Base-by-base conservation (phyloP, 148 eudicot species). In the Nyssa sinensis region DNA sequence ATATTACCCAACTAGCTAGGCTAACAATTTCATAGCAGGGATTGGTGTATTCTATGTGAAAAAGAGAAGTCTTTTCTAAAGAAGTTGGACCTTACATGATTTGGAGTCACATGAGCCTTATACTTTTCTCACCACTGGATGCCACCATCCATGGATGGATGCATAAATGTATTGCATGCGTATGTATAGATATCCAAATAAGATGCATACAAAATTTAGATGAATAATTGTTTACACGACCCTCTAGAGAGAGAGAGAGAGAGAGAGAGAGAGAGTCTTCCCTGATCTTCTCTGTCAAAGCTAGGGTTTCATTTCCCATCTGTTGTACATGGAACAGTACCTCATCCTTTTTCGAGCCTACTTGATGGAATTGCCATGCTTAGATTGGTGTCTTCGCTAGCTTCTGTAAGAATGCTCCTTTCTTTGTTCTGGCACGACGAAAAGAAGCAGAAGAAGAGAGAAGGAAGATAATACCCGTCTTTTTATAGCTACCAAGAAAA, bases 251-350 rank as follows among this genome's bases (percentile, higher is more conserved):
- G 75, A 71, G 69, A 62, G 71, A 81, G 81, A 12, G 62, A 66
- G 71, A 74, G 75, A 67, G 75, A 71, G 69, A 62, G 71, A 81
- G 81, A 75, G 83, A 83, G 81, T 49, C 29, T 61, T 72, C 66
- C 47, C 16, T 19, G 21, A 47, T 29, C 29, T 39, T 71, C 69
- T 53, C 51, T 74, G 55, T 60, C 78, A 55, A 70, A 58, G 73
- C 82, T 81, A 73, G 78, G 84, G 84, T 81, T 82, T 60, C 58
- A 75, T 55, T 76, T 75, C 72, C 74, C 32, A 55, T 68, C 59
- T 69, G 57, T 41, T 32, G 28, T 60, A 53, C 69, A 29, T 21
- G 35, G 5, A 60, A 72, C 63, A 37, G 47, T 62, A 27, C n/a
- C 49, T 29, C 65, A 33, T 33, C 6, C 23, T 55, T 64, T 71